Conservation (phyloP, 2,329 filamentous ascomycete genomes). For the Penicillium frequentans region DNA sequence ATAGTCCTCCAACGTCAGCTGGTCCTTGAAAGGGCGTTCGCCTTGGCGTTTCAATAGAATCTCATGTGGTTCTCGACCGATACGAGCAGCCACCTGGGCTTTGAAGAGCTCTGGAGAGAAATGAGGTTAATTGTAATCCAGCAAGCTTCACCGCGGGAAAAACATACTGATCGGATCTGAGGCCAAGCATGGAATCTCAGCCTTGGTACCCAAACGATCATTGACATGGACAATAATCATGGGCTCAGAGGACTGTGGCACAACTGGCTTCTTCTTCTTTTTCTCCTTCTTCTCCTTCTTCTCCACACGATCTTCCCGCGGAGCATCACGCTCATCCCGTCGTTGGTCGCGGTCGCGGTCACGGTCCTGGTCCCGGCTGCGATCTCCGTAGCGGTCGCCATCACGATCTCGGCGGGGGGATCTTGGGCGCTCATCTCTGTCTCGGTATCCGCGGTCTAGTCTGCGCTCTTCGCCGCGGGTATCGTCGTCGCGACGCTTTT, state of each 20-base stretch:
- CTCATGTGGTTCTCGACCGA: slow-evolving; percentile 85
- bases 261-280: slow-evolving; percentile 31
- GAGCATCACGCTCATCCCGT: slow-evolving; percentile 27
- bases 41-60: slow-evolving; percentile 91
- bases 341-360: slow-evolving; percentile 53
- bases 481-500: slow-evolving; percentile 51
- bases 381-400: slow-evolving; percentile 32
- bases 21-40: slow-evolving; percentile 90
- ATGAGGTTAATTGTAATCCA: slow-evolving; percentile 2
- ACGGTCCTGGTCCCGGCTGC: slow-evolving; percentile 39
- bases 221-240: slow-evolving; percentile 96
- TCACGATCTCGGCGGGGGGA: slow-evolving; percentile 39
- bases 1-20: slow-evolving; percentile 84
- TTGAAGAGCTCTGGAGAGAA: slow-evolving; percentile 67
- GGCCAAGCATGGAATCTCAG: slow-evolving; percentile 84
- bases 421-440: slow-evolving; percentile 33
- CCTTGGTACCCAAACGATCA: slow-evolving; percentile 93
- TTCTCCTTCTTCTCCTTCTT: slow-evolving; percentile 44
- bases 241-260: slow-evolving; percentile 58
- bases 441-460: slow-evolving; percentile 56
- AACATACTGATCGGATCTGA: slow-evolving; percentile 70
- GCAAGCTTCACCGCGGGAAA: not conserved
- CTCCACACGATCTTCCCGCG: slow-evolving; percentile 37
- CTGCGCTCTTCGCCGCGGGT: slow-evolving; percentile 47
- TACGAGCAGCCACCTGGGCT: slow-evolving; percentile 83